phyloP scores from a whole-genome alignment of 31 red algal species.

The Endocladia muricata region DNA sequence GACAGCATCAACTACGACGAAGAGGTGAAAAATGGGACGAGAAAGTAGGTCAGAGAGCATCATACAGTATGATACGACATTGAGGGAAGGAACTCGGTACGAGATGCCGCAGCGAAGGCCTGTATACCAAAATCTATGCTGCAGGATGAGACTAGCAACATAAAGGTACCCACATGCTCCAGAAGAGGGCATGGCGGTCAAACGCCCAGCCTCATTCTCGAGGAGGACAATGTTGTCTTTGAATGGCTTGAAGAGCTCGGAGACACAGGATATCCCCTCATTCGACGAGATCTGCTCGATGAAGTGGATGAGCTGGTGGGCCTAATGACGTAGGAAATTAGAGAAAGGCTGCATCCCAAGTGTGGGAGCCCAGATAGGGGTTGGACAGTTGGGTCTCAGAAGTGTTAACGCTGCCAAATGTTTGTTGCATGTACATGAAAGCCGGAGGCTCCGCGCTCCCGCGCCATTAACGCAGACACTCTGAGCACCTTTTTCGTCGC shows the following conservation, averaged over 20 bases:
- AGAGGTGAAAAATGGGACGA: background rate
- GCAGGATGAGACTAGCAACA: background rate
- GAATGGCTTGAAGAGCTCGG: background rate
- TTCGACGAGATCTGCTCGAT: background rate
- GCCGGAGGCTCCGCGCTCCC: background rate
- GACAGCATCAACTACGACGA: background rate
- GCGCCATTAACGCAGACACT: background rate
- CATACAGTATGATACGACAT: background rate
- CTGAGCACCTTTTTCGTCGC: background rate
- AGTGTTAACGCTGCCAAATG: background rate
- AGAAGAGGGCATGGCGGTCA: background rate
- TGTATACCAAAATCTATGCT: background rate
- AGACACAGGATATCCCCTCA: background rate
- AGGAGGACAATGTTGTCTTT: background rate
- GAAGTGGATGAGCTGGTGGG: background rate
- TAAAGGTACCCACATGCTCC: background rate
- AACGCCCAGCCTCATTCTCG: background rate
- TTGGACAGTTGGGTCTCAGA: background rate
- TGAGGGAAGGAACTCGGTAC: background rate
- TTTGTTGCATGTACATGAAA: background rate
- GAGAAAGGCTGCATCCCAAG: background rate
- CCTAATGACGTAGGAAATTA: background rate
- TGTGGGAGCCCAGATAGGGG: background rate
- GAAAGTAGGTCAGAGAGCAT: background rate
- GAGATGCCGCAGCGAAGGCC: background rate